phyloP scores from a whole-genome alignment of 768 basidiomycete genomes.

The Tulasnella sp. region DNA sequence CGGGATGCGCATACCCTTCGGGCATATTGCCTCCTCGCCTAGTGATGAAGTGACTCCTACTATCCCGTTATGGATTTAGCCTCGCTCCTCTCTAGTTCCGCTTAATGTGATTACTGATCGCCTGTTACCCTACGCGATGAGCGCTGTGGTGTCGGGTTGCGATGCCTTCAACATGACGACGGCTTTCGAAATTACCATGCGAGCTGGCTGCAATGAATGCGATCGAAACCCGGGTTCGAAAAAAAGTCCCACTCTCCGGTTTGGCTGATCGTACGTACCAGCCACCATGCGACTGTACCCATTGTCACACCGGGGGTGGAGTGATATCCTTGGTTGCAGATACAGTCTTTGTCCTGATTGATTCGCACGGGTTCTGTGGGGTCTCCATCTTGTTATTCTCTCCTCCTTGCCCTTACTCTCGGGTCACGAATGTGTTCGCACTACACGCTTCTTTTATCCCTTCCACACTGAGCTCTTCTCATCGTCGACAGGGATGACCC shows the following conservation, averaged over 20 bases:
- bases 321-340: background rate
- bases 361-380: conserved; percentile 7
- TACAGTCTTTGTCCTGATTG: background rate
- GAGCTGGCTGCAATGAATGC: background rate
- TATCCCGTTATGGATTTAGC: background rate
- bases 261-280: background rate
- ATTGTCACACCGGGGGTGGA: background rate
- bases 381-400: background rate
- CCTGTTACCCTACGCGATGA: background rate
- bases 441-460: background rate
- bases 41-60: background rate
- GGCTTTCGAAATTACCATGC: background rate
- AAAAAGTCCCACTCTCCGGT: background rate
- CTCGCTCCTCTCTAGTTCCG: background rate
- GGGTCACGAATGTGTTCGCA: conserved; percentile 4
- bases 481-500: background rate
- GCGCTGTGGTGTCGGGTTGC: background rate
- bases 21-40: conserved; percentile 2
- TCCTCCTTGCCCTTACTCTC: background rate
- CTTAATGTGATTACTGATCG: background rate
- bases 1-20: conserved; percentile 2
- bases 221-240: background rate
- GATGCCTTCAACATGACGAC: background rate
- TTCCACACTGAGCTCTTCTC: background rate
- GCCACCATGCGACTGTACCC: background rate